Evolutionary conservation across 345 rosid species (phyloP).

Genomic region (Murraya koenigii): DNA sequence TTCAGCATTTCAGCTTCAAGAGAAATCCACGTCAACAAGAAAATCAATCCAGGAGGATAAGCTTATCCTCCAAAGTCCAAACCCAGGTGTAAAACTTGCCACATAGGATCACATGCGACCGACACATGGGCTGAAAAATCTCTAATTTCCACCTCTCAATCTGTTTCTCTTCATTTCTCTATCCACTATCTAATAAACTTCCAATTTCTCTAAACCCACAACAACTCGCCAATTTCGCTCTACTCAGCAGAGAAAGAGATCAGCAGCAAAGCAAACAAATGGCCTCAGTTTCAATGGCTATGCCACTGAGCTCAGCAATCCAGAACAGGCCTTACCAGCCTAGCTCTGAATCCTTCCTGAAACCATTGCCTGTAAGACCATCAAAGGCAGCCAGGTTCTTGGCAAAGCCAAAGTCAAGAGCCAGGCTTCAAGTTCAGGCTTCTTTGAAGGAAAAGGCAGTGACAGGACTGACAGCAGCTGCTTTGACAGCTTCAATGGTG

Average conservation of each 20-base stretch:
- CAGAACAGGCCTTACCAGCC: constrained; percentile 26
- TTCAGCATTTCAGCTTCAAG: background rate
- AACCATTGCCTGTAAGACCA: constrained; percentile 38
- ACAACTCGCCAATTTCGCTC: background rate
- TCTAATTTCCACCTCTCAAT: constrained; percentile 9
- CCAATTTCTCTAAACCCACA: background rate
- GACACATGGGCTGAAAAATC: constrained; percentile 12
- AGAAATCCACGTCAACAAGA: background rate
- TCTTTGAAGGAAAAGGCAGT: constrained; percentile 72
- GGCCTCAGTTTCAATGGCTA: constrained; percentile 13
- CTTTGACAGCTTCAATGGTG: constrained; percentile 71
- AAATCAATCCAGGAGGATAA: constrained; percentile 21
- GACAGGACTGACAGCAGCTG: constrained; percentile 73
- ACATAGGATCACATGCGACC: background rate
- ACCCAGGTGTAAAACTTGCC: constrained; percentile 12
- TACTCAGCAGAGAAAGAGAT: background rate
- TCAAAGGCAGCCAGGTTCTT: constrained; percentile 2
- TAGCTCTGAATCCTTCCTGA: constrained; percentile 26
- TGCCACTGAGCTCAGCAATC: constrained; percentile 16
- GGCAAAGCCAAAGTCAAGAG: constrained; percentile 18
- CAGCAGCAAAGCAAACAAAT: background rate
- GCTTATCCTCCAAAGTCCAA: constrained; percentile 19
- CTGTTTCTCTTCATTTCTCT: constrained; percentile 5
- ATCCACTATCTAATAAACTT: constrained; percentile 12
- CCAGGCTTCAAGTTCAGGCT: constrained; percentile 35